Evolutionary conservation across 805 yeast species (phyloP), one percentile per base, ranked within the genome.

Genomic region (Ogataea minuta): DNA sequence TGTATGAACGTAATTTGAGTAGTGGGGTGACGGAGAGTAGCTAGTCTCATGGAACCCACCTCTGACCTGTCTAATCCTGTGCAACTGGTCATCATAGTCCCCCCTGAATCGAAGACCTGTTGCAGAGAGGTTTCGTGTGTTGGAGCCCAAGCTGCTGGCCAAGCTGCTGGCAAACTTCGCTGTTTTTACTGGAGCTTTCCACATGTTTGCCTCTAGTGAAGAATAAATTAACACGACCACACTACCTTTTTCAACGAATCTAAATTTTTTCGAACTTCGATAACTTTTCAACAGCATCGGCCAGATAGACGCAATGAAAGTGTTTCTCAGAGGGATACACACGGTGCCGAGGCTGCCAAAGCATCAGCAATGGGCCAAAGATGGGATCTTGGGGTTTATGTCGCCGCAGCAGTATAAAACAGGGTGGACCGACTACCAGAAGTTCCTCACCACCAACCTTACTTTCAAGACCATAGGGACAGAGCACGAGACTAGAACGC

Each of bases 351-450:
- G 50, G 24, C 66, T 86, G 27, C 59, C 67, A 4, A 56, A 67
- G 33, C 67, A 69, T 40, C 65, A 59, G 7, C 42, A 48, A 19
- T 78, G 63, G 56, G 34, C 63, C 11, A 31, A 55, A 16, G 46
- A 63, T 9, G 91, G 91, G 9, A 72, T 86, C 44, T 64, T 70
- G 39, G 88, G 89, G 0, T 65, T 88, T 34, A 83, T 75, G 67
- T 68, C 84, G 5, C 55, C 79, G 2, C 59, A 71, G 39, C 95
- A 88, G 23, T 86, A 81, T 64, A 66, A 80, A 42, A 63, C 73
- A 3, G 84, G 89, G 3, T 91, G 97, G 97, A 66, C 66, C 4
- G 84, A 89, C 40, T 81, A 87, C 62, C 99, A 91, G 65, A 70
- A 67, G 37, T 77, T 67, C 45, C 63, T 79, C 39, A 73, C 84